These are phyloP conservation scores for Rosa lucieae DNA, from an alignment of 306 rosid genomes.

Conservation along the genomic window DNA sequence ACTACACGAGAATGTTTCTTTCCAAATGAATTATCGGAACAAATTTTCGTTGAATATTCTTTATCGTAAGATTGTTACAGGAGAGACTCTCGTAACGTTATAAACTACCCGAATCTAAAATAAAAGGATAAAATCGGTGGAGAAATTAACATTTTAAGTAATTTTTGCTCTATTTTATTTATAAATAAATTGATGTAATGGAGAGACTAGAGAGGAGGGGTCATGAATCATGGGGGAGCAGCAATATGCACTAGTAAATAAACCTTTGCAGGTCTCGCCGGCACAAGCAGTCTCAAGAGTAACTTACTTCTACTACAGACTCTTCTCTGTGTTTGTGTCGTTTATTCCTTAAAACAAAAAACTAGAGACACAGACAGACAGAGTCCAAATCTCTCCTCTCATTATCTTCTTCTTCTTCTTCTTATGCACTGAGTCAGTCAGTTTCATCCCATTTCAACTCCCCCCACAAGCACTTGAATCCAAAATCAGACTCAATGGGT, in stretches of 20 bases:
- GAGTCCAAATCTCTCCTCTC: background rate
- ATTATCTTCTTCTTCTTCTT: slow-evolving; percentile 5
- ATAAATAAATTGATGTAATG: background rate
- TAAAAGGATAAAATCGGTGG: no score
- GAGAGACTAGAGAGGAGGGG: background rate
- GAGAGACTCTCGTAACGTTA: no score
- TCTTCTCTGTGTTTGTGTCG: background rate
- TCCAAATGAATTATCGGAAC: no score
- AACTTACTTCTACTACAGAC: background rate
- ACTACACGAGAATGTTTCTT: no score
- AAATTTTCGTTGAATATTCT: no score
- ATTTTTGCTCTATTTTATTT: no score
- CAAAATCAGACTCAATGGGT: slow-evolving; percentile 5
- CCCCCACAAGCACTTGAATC: slow-evolving; percentile 45
- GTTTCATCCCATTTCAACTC: slow-evolving; percentile 11
- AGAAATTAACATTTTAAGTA: no score
- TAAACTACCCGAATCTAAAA: no score
- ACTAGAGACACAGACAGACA: background rate
- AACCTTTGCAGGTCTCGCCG: background rate
- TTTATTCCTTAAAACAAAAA: background rate
- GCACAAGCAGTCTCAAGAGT: background rate
- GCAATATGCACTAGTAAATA: background rate
- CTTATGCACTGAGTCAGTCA: background rate
- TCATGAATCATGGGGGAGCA: background rate
- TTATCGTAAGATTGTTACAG: no score